These are phyloP conservation scores for Candolleomyces aberdarensis DNA, from an alignment of 768 basidiomycete species.

Conservation along the genomic window DNA sequence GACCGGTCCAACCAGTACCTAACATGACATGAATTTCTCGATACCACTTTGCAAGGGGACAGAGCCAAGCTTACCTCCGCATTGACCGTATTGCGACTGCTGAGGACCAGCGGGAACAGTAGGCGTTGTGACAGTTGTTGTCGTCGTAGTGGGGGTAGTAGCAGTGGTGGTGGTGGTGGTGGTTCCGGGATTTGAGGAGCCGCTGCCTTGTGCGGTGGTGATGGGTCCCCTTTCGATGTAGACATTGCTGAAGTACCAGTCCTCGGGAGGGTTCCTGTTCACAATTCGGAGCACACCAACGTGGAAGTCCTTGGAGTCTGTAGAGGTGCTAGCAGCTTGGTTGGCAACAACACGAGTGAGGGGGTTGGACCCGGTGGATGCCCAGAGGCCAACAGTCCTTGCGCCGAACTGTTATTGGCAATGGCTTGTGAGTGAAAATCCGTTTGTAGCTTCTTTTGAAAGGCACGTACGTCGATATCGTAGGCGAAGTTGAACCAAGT, in stretches of 20 bases:
- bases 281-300: slow-evolving; percentile 57
- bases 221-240: slow-evolving; percentile 58
- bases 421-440: neutral
- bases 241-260: slow-evolving; percentile 60
- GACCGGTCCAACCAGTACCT: slow-evolving; percentile 46
- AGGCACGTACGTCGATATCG: slow-evolving; percentile 50
- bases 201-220: slow-evolving; percentile 47
- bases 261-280: slow-evolving; percentile 43
- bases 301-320: slow-evolving; percentile 61
- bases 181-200: slow-evolving; percentile 19
- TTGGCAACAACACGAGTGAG: slow-evolving; percentile 49
- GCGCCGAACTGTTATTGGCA: slow-evolving; percentile 40
- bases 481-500: slow-evolving; percentile 68
- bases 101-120: slow-evolving; percentile 34
- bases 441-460: neutral
- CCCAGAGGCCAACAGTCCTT: slow-evolving; percentile 56
- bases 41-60: neutral
- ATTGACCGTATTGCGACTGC: slow-evolving; percentile 49
- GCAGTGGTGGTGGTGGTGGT: slow-evolving; percentile 18
- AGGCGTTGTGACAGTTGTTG: slow-evolving; percentile 22
- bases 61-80: slow-evolving; percentile 38
- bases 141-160: slow-evolving; percentile 12
- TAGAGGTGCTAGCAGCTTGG: slow-evolving; percentile 46
- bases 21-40: neutral
- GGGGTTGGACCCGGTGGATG: slow-evolving; percentile 45